A percentile compares a stretch with the other conserved stretches of the same genome.
Evolutionary conservation across 2,329 filamentous ascomycete genomes (phyloP).

Genomic region (Calonectria naviculata): DNA sequence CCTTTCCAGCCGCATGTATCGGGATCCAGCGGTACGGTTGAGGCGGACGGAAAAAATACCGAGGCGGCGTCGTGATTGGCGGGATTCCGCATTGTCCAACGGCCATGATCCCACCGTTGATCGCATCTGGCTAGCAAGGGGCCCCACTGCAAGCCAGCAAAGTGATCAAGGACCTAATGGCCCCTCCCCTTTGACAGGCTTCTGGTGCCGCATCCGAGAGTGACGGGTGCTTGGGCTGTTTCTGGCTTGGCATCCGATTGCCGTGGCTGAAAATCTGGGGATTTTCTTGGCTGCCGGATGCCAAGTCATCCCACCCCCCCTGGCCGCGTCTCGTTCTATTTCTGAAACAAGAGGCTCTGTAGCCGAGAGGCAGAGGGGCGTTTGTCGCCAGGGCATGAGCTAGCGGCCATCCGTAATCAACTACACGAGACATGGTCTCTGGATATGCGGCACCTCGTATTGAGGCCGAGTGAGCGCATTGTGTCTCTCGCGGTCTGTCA

Average conservation of each 20-base stretch:
- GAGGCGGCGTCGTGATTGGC: background rate
- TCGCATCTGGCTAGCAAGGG: background rate
- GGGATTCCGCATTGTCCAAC: background rate
- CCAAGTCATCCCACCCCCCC: background rate
- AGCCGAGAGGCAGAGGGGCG: background rate
- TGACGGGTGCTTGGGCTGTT: background rate
- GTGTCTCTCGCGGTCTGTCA: background rate
- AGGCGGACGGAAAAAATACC: background rate
- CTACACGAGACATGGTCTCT: background rate
- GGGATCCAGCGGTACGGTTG: background rate
- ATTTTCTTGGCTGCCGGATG: background rate
- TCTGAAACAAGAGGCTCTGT: background rate
- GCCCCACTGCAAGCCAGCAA: background rate
- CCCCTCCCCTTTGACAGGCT: background rate
- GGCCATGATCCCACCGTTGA: background rate
- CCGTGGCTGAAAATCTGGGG: conserved; percentile 1
- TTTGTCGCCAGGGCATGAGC: background rate
- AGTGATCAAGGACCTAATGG: background rate
- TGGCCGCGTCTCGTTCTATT: background rate
- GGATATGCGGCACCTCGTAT: background rate
- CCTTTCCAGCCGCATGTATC: background rate
- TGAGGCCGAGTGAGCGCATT: background rate
- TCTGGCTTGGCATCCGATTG: conserved; percentile 11
- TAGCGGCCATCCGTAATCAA: background rate
- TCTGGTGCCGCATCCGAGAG: background rate